Percentiles rank a stretch among this genome's conserved stretches.
Conservation (phyloP, 148 eudicot species). For the Silene uniflora region DNA sequence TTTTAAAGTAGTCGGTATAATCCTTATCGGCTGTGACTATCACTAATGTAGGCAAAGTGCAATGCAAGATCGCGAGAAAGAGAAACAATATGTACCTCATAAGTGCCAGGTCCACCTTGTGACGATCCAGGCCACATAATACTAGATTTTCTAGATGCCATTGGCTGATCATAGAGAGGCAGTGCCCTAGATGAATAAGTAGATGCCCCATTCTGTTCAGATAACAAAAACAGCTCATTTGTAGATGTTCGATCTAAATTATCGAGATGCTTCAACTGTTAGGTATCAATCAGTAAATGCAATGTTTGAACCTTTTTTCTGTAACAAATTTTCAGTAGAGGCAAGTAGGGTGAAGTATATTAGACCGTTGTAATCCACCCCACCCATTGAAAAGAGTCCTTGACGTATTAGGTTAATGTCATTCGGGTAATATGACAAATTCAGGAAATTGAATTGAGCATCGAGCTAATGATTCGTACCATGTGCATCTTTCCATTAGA, state of each 20-base stretch:
- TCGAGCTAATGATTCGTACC: slow-evolving; percentile 14
- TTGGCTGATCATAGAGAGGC: slow-evolving; percentile 39
- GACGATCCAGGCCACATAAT: slow-evolving; percentile 44
- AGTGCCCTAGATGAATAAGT: slow-evolving; percentile 25
- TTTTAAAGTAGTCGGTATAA: neutral
- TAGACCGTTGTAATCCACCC: too few relatives aligned
- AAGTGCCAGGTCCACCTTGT: slow-evolving; percentile 43
- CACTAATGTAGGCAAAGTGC: neutral
- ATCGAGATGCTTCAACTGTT: too few relatives aligned
- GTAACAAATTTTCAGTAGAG: too few relatives aligned
- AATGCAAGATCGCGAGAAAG: neutral
- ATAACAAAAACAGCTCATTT: neutral
- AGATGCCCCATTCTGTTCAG: slow-evolving; percentile 30
- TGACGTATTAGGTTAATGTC: neutral
- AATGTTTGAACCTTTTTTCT: too few relatives aligned
- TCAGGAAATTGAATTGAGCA: neutral
- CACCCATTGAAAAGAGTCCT: too few relatives aligned
- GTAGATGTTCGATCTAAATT: too few relatives aligned
- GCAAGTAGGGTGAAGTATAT: too few relatives aligned
- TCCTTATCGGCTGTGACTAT: neutral
- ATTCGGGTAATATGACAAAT: neutral
- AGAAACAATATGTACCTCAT: slow-evolving; percentile 40
- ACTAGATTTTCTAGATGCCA: slow-evolving; percentile 30
- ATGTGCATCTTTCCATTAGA: slow-evolving; percentile 31
- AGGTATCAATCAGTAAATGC: too few relatives aligned